Percentiles rank a stretch among this genome's conserved stretches.
phyloP scores from a whole-genome alignment of 148 eudicot species.

The Chenopodium quinoa region DNA sequence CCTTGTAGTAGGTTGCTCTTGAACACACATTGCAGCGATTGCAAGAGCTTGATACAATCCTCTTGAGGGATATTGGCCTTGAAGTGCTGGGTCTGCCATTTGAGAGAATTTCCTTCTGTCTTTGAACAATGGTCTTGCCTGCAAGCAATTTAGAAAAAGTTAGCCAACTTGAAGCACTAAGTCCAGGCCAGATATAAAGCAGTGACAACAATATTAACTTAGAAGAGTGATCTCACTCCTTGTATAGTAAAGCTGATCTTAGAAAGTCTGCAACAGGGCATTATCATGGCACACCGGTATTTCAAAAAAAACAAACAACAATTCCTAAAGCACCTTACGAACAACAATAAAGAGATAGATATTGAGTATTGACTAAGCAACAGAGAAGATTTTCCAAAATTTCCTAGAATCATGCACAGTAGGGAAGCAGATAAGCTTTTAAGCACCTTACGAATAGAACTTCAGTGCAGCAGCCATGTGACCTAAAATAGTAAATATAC shows the following conservation, averaged over 20 bases:
- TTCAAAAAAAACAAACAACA: neutral
- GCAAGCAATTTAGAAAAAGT: slow-evolving; percentile 16
- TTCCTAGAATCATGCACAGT: neutral
- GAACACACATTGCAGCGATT: slow-evolving; percentile 78
- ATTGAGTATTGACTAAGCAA: neutral
- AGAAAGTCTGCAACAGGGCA: neutral
- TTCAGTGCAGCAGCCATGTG: too few species aligned
- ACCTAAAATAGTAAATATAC: too few species aligned
- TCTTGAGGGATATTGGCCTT: slow-evolving; percentile 56
- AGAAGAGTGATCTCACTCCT: neutral
- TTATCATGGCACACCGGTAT: neutral
- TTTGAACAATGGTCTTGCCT: slow-evolving; percentile 75
- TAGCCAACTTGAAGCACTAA: neutral
- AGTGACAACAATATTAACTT: neutral
- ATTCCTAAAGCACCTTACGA: neutral
- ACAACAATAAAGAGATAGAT: too few species aligned
- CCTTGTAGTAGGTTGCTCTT: slow-evolving; percentile 58
- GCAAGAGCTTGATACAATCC: slow-evolving; percentile 78
- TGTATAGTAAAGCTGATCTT: neutral
- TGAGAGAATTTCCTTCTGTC: slow-evolving; percentile 53
- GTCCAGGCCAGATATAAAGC: neutral
- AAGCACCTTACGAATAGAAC: too few species aligned
- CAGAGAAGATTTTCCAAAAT: neutral
- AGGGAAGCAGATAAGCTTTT: neutral
- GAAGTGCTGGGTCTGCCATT: slow-evolving; percentile 70